Evolutionary conservation across 73 alveolate genomes (phyloP), one percentile per base, ranked within the genome.

Genomic region (Loxodes magnus): DNA sequence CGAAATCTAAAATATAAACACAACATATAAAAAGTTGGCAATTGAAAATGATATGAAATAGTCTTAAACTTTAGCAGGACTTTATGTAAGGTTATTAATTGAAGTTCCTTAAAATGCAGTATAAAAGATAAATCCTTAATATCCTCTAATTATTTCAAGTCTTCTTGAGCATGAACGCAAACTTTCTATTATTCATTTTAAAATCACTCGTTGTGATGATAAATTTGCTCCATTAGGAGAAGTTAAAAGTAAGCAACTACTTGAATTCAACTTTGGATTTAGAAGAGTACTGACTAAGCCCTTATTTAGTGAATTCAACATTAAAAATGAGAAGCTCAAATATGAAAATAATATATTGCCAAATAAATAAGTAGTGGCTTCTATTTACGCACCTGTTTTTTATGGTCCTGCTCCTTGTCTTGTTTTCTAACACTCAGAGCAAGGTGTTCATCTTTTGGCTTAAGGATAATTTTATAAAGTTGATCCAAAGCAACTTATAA

Each of bases 141-240:
- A 21, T 24, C 71, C 67, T 19, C 42, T 78, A 65, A 84, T 94
- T 25, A 37, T 94, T 50, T 87, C 98, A 17, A 82, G 97, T 23
- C 75, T 94, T 41, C 56, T 94, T 53, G 93, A 90, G 39, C 90
- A 87, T 74, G 99, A 94, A 67, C 56, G 95, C 56, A 94, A 90
- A 83, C 75, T 94, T 44, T 65, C 95, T 41, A 88, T 83, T 2
- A 51, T 90, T 89, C 94, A 93, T 79, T 78, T 81, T 67, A 77
- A 85, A 70, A 48, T 92, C 10, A 60, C 81, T 35, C 65, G 90
- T 58, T 72, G 71, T 56, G 58, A 55, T 44, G 90, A 66, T 52
- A 70, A 72, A 71, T n/a, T n/a, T n/a, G n/a, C n/a, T n/a, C 61
- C 60, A 56, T 82, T 67, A 7, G 25, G 9, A 29, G 64, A 54